phyloP scores from a whole-genome alignment of 192 early-diverging fungal genomes.

The Backusella parvicylindrica region DNA sequence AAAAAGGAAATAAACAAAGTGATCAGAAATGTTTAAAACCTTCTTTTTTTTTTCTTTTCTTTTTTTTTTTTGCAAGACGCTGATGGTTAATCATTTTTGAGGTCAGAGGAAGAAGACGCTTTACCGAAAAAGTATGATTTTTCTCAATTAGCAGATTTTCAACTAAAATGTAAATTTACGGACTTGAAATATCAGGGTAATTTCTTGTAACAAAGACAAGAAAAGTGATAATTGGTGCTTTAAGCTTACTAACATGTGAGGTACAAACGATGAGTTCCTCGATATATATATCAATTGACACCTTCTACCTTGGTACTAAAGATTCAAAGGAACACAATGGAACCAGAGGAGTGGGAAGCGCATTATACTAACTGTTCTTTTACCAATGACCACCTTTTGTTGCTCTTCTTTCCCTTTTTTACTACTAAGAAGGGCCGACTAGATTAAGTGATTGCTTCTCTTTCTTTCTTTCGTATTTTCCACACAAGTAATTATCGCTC shows the following conservation, averaged over 20 bases:
- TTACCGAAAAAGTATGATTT: constrained; percentile 1
- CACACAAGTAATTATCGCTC: not conserved
- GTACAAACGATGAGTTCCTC: not conserved
- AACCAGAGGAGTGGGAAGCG: not conserved
- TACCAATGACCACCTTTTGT: not conserved
- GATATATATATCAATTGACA: not conserved
- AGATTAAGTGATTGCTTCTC: not conserved
- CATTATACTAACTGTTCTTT: not conserved
- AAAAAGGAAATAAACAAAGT: not conserved
- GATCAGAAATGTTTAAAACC: not conserved
- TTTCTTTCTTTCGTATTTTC: not conserved
- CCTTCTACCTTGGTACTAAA: not conserved
- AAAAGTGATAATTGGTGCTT: not conserved
- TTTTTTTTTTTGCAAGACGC: not conserved
- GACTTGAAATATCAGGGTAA: not conserved
- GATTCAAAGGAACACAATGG: not conserved
- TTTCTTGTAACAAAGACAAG: not conserved
- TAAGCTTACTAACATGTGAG: not conserved
- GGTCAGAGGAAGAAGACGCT: not conserved
- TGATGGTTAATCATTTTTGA: not conserved
- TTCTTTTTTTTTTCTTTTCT: not conserved
- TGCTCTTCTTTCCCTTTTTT: not conserved
- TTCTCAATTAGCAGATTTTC: constrained; percentile 4
- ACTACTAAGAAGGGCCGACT: not conserved
- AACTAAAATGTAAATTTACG: constrained; percentile 6